Evolutionary conservation across 345 rosid species (phyloP), one percentile per base, ranked within the genome.

Genomic region (Sisymbrium altissimum): DNA sequence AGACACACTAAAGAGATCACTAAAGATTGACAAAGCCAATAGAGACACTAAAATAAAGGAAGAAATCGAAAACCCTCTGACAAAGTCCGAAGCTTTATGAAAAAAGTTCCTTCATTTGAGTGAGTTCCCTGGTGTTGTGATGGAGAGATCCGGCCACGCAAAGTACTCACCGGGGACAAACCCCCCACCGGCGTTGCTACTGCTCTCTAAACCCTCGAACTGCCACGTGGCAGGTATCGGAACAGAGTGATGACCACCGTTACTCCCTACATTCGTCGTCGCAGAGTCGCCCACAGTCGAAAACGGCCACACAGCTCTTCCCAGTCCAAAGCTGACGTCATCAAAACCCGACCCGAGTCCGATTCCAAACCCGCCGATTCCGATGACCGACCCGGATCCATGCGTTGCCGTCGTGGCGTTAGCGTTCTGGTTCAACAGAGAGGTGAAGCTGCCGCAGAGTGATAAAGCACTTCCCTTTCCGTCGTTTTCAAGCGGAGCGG

Each of bases 121-220:
- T n/a, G 88, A 82, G 83, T 85, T 93, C 49, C 87, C 95, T 6
- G 91, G 87, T 5, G 97, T 89, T 14, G 97, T 89, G 71, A 94
- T 94, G 15, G 98, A 95, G 14, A 89, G 87, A 56, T 91, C 97
- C n/a, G 95, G 95, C 98, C 96, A 94, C 35, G 91, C 71, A 59
- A 89, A 89, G 83, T 89, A 89, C 74, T 89, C 92, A 18, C 86
- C 88, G 41, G 78, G 48, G 40, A 75, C 88, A 71, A 89, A 89
- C 7, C 89, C 91, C 54, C 89, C 91, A 63, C 64, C 75, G 15
- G 36, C 29, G 59, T 45, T 62, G 23, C 29, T 62, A 29, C 64
- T n/a, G n/a, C n/a, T 78, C 73, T 85, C 93, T 10, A 85, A 86
- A 75, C 73, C 93, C 73, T 91, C 96, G 46, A 86, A 85, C 81